Percentiles rank a stretch among this genome's conserved stretches.
These are phyloP conservation scores for Fusarium avenaceum DNA, from an alignment of 2,329 filamentous ascomycete species.

Conservation along the genomic window DNA sequence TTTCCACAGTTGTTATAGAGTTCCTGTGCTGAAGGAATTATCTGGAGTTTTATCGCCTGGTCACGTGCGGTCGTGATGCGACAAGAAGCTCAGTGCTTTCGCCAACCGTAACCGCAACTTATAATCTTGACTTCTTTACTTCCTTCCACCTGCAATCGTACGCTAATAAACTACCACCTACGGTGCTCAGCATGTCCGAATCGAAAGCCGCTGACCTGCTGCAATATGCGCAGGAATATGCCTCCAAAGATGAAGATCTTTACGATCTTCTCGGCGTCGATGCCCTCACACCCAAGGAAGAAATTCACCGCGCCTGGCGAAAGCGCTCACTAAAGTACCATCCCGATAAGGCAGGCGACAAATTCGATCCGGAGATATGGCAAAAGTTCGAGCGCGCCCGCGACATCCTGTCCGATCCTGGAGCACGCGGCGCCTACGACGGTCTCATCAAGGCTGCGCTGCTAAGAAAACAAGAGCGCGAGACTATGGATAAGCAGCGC, in stretches of 20 bases:
- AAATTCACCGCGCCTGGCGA: slow-evolving; percentile 86
- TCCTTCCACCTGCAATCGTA: slow-evolving; percentile 1
- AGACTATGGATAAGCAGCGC: slow-evolving; percentile 79
- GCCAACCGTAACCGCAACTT: background rate
- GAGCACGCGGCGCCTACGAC: slow-evolving; percentile 83
- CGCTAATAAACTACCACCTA: background rate
- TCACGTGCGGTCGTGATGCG: slow-evolving; percentile 42
- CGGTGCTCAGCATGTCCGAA: slow-evolving; percentile 47
- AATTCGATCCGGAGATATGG: slow-evolving; percentile 84
- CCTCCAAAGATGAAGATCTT: slow-evolving; percentile 76
- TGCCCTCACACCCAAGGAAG: slow-evolving; percentile 73
- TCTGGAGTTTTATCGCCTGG: background rate
- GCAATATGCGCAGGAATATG: slow-evolving; percentile 69
- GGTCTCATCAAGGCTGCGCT: slow-evolving; percentile 77
- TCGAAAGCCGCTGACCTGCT: slow-evolving; percentile 64
- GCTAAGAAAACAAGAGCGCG: slow-evolving; percentile 77
- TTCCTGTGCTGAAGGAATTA: background rate
- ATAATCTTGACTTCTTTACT: background rate
- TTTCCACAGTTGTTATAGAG: background rate
- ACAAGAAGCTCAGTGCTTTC: slow-evolving; percentile 16
- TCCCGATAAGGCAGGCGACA: slow-evolving; percentile 86
- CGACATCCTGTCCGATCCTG: slow-evolving; percentile 81
- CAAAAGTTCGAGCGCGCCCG: slow-evolving; percentile 88
- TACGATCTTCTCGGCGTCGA: slow-evolving; percentile 81
- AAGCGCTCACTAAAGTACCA: slow-evolving; percentile 91